A percentile compares a stretch with the other conserved stretches of the same genome.
Evolutionary conservation across 768 basidiomycete genomes (phyloP).

Genomic region (Podaxis rugospora): DNA sequence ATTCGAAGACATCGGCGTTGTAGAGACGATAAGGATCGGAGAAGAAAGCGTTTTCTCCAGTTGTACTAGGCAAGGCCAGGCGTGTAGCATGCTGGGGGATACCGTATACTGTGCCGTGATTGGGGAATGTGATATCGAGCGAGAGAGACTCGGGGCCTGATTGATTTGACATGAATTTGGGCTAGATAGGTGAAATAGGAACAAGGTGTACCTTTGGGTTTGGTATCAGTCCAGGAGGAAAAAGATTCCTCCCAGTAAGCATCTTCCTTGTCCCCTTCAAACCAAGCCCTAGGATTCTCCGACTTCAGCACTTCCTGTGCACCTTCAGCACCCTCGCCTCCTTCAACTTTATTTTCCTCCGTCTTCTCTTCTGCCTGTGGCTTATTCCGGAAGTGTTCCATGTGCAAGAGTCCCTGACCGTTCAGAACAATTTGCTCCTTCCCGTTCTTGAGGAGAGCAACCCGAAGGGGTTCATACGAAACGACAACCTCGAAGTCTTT

Average conservation of each 20-base stretch:
- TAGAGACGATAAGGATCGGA: constrained; percentile 92
- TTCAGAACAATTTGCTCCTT: constrained; percentile 87
- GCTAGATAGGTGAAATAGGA: neutral
- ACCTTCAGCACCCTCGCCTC: constrained; percentile 39
- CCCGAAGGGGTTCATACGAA: constrained; percentile 68
- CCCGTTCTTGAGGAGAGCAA: constrained; percentile 69
- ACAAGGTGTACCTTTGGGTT: constrained; percentile 80
- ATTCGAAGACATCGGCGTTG: constrained; percentile 96
- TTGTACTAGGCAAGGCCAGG: constrained; percentile 84
- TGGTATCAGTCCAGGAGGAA: constrained; percentile 83
- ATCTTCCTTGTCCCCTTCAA: constrained; percentile 82
- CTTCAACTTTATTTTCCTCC: constrained; percentile 37
- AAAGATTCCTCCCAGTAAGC: constrained; percentile 90
- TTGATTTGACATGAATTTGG: neutral
- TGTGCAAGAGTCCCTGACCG: constrained; percentile 84
- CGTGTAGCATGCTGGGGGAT: constrained; percentile 95
- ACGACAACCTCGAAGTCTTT: constrained; percentile 66
- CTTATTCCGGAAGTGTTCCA: constrained; percentile 94
- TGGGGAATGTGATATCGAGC: constrained; percentile 90
- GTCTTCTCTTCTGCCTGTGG: constrained; percentile 37
- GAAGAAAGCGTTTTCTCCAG: constrained; percentile 71
- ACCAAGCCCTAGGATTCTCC: constrained; percentile 64
- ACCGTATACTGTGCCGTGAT: constrained; percentile 87
- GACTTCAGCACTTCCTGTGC: constrained; percentile 51
- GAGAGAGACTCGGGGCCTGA: constrained; percentile 92